Conservation (phyloP, 345 rosid genomes). For the Melaleuca alternifolia region DNA sequence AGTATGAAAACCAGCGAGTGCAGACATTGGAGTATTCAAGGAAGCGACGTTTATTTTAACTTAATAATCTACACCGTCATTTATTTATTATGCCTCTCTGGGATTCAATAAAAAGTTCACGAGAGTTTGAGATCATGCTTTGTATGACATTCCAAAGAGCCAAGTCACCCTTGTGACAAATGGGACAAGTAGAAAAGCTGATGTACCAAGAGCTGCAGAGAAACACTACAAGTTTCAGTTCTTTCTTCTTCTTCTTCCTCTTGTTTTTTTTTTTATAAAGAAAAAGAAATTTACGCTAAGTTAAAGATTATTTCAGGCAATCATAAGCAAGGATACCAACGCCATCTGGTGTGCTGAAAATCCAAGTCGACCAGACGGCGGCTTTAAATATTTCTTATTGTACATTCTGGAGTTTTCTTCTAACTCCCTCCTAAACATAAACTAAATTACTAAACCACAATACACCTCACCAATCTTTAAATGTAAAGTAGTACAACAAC, state of each 20-base stretch:
- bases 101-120: background rate
- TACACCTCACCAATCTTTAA: background rate
- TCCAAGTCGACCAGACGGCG: background rate
- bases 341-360: background rate
- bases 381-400: background rate
- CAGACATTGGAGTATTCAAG: background rate
- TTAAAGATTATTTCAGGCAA: background rate
- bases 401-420: background rate
- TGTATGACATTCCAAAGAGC: background rate
- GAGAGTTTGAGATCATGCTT: background rate
- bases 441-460: background rate
- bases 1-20: background rate
- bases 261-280: background rate
- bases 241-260: background rate
- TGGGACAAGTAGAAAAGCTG: background rate
- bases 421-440: background rate
- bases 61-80: background rate
- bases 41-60: background rate
- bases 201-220: background rate
- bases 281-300: background rate
- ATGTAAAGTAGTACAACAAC: background rate
- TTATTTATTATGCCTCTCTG: background rate
- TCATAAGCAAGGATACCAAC: background rate
- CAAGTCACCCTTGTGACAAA: background rate
- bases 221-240: background rate